Percentiles rank a stretch among this genome's conserved stretches.
Conservation (phyloP, 164 flowering plant genomes). For the Brasenia schreberi region DNA sequence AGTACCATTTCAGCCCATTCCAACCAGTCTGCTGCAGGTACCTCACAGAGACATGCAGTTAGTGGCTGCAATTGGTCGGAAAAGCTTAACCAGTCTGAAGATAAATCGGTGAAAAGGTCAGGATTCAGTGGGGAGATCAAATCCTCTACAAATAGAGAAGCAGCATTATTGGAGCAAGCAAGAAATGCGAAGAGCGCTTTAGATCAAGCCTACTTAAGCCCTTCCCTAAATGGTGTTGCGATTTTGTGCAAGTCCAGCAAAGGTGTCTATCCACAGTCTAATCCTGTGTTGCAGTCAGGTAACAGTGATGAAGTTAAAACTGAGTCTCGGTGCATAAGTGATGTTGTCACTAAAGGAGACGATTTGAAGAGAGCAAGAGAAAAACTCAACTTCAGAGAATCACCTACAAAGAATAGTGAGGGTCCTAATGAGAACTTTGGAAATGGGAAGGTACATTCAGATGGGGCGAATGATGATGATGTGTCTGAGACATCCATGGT, state of each 20-base stretch:
- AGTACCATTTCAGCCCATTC: slow-evolving; percentile 10
- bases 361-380: slow-evolving; percentile 11
- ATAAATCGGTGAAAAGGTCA: slow-evolving; percentile 5
- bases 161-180: slow-evolving; percentile 12
- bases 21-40: slow-evolving; percentile 1
- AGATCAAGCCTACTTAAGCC: neutral
- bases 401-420: slow-evolving; percentile 11
- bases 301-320: slow-evolving; percentile 8
- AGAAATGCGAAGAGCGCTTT: slow-evolving; percentile 7
- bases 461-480: slow-evolving; percentile 28
- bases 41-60: slow-evolving; percentile 2
- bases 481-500: slow-evolving; percentile 42
- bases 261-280: slow-evolving; percentile 11
- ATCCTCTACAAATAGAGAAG: slow-evolving; percentile 13
- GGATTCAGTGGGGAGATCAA: slow-evolving; percentile 8
- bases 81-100: neutral
- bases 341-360: slow-evolving; percentile 9
- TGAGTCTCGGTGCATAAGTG: slow-evolving; percentile 2
- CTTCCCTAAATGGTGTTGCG: slow-evolving; percentile 4
- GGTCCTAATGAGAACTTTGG: slow-evolving; percentile 10
- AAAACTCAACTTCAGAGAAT: slow-evolving; percentile 7
- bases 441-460: slow-evolving; percentile 6
- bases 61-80: slow-evolving; percentile 2
- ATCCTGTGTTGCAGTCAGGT: slow-evolving; percentile 6
- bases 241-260: slow-evolving; percentile 12